Evolutionary conservation across 768 basidiomycete genomes (phyloP).

Genomic region (Clitopilus passeckerianus): DNA sequence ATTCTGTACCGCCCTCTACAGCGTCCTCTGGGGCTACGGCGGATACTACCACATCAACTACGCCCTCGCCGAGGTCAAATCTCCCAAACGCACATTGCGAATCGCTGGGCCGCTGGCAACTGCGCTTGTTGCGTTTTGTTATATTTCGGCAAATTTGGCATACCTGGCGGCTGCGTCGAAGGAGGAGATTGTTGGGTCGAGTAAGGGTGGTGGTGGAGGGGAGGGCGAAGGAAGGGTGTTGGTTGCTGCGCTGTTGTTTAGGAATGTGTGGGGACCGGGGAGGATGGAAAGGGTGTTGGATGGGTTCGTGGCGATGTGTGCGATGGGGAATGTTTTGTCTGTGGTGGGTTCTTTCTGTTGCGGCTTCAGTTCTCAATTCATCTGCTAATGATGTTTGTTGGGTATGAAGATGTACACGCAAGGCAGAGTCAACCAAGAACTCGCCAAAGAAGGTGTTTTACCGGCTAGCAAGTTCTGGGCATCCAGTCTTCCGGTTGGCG

Average conservation of each 20-base stretch:
- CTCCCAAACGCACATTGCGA: constrained; percentile 51
- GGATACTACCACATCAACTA: constrained; percentile 62
- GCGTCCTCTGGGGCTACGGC: constrained; percentile 31
- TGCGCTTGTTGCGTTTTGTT: constrained; percentile 37
- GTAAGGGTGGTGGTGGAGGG: constrained; percentile 15
- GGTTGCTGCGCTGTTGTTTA: constrained; percentile 52
- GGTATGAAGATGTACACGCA: constrained; percentile 11
- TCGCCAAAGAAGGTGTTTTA: constrained; percentile 51
- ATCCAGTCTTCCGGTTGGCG: constrained; percentile 50
- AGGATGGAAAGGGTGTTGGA: constrained; percentile 29
- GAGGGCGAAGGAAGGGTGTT: constrained; percentile 15
- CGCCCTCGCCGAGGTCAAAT: constrained; percentile 46
- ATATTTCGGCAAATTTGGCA: constrained; percentile 50
- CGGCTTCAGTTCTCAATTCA: constrained; percentile 15
- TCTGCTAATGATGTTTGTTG: not conserved
- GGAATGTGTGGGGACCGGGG: constrained; percentile 43
- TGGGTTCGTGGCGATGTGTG: constrained; percentile 45
- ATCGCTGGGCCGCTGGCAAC: constrained; percentile 52
- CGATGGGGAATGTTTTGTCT: constrained; percentile 55
- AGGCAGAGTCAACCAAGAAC: constrained; percentile 46
- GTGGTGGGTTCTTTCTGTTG: constrained; percentile 21
- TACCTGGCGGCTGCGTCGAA: constrained; percentile 57
- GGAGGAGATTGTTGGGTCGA: constrained; percentile 44
- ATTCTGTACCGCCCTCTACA: constrained; percentile 29
- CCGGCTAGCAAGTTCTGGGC: constrained; percentile 52